Evolutionary conservation across 495 filamentous ascomycete species (phyloP).

Genomic region (Chaetomium fimeti): DNA sequence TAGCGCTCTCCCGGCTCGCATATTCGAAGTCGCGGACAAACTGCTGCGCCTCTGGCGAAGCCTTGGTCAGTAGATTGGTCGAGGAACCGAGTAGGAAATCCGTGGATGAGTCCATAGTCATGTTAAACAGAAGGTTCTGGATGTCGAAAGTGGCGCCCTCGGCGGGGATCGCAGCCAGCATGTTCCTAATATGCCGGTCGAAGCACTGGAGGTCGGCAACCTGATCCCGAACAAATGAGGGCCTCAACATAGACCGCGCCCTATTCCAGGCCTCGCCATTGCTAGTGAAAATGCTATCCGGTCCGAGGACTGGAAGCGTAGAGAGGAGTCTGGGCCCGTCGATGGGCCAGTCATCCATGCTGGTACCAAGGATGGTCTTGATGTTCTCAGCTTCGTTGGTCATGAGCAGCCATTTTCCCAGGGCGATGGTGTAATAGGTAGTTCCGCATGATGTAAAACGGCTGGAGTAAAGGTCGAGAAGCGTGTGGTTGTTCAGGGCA

Average conservation of each 20-base stretch:
- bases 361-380: conserved; percentile 64
- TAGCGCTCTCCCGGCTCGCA: conserved; percentile 39
- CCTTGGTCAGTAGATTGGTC: conserved; percentile 36
- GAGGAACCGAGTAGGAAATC: conserved; percentile 56
- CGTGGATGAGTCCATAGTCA: conserved; percentile 66
- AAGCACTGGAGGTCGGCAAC: conserved; percentile 54
- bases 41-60: conserved; percentile 35
- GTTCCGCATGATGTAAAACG: conserved; percentile 31
- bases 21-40: conserved; percentile 46
- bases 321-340: conserved; percentile 35
- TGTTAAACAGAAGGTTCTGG: conserved; percentile 56
- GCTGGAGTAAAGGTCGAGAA: conserved; percentile 29
- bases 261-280: conserved; percentile 67
- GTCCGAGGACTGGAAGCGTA: conserved; percentile 39
- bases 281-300: conserved; percentile 61
- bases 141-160: conserved; percentile 56
- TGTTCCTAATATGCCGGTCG: conserved; percentile 55
- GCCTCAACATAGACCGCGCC: conserved; percentile 47
- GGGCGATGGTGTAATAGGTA: conserved; percentile 35
- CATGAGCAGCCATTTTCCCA: conserved; percentile 38
- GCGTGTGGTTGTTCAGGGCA: conserved; percentile 30
- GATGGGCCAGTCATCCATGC: conserved; percentile 61
- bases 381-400: conserved; percentile 75
- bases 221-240: conserved; percentile 51
- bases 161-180: conserved; percentile 48